Evolutionary conservation across 1,284 basidiomycete genomes (phyloP).

Genomic region (Ganoderma multipileum): DNA sequence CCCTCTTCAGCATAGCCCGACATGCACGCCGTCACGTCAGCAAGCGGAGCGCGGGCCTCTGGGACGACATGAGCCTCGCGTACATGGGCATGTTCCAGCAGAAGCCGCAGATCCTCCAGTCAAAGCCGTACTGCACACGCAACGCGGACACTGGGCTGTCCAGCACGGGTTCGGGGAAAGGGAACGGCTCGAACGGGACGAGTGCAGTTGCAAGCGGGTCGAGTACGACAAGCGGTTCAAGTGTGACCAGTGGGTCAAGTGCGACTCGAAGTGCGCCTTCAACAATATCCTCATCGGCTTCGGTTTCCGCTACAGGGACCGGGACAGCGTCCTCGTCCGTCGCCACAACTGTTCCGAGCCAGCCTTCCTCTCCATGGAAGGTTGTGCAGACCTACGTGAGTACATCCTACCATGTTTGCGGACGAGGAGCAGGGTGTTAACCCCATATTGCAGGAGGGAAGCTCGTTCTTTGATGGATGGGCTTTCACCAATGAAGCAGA

Average conservation of each 20-base stretch:
- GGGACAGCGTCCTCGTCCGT: slow-evolving; percentile 14
- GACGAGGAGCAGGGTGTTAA: neutral
- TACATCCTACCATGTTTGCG: neutral
- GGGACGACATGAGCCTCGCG: slow-evolving; percentile 68
- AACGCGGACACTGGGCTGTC: slow-evolving; percentile 27
- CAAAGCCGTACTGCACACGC: slow-evolving; percentile 37
- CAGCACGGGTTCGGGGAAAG: slow-evolving; percentile 15
- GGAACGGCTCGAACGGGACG: neutral
- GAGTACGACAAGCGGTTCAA: slow-evolving; percentile 20
- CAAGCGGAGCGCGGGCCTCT: slow-evolving; percentile 58
- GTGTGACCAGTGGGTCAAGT: slow-evolving; percentile 23
- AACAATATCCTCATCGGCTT: slow-evolving; percentile 7
- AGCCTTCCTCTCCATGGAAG: slow-evolving; percentile 40
- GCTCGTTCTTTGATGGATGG: slow-evolving; percentile 83
- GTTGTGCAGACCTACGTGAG: slow-evolving; percentile 38
- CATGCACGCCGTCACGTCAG: slow-evolving; percentile 48
- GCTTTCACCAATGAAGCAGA: slow-evolving; percentile 75
- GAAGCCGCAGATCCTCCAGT: slow-evolving; percentile 19
- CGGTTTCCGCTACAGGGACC: slow-evolving; percentile 16
- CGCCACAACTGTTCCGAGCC: slow-evolving; percentile 2
- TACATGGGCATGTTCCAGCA: slow-evolving; percentile 50
- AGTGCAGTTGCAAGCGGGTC: slow-evolving; percentile 10
- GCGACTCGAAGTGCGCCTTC: neutral
- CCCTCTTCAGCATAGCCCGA: slow-evolving; percentile 30
- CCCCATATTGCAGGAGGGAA: slow-evolving; percentile 54